These are phyloP conservation scores for Tuber umbilicatum DNA, from an alignment of 495 filamentous ascomycete genomes.

Conservation along the genomic window DNA sequence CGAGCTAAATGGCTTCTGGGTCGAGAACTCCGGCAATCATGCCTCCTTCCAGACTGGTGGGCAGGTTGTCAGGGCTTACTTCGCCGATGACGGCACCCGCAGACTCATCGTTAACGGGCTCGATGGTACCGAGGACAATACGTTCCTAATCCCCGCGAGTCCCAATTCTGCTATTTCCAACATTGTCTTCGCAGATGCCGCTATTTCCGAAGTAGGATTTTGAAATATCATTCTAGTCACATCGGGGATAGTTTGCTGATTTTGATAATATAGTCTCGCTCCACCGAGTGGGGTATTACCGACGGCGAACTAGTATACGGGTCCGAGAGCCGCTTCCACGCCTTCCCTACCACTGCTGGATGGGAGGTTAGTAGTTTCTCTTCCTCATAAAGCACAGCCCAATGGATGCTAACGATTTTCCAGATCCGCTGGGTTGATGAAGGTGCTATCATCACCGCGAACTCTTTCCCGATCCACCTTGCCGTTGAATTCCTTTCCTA, in stretches of 20 bases:
- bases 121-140: neutral
- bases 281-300: conserved; percentile 14
- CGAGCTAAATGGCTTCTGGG: neutral
- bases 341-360: conserved; percentile 9
- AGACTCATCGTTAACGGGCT: conserved; percentile 11
- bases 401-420: neutral
- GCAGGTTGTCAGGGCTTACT: neutral
- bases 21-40: neutral
- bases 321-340: conserved; percentile 12
- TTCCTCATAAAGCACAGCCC: neutral
- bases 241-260: neutral
- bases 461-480: conserved; percentile 15
- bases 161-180: neutral
- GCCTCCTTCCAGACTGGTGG: neutral
- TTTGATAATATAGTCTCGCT: conserved; percentile 9
- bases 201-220: conserved; percentile 11
- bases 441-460: conserved; percentile 6
- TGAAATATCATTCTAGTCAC: neutral
- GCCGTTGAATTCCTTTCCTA: neutral
- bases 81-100: conserved; percentile 9
- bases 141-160: neutral
- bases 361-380: conserved; percentile 8
- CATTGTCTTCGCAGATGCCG: conserved; percentile 10
- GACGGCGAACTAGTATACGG: conserved; percentile 15
- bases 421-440: conserved; percentile 18